Base-by-base conservation (phyloP, 768 basidiomycete genomes). In the Phallus indusiatus region DNA sequence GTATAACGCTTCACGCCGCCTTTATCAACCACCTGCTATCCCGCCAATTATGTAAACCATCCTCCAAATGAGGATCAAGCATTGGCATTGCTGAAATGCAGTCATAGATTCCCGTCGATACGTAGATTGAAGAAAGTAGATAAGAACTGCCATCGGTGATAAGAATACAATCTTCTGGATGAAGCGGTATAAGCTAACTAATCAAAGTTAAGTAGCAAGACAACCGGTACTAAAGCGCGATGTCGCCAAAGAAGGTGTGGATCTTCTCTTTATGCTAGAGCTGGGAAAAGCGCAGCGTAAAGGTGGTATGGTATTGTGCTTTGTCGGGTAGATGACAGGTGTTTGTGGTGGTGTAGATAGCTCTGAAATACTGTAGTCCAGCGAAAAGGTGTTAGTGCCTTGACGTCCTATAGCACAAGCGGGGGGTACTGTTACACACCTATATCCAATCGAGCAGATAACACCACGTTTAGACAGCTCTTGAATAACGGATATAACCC, bases 1-100 rank as follows among this genome's bases (percentile, higher is more conserved):
- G 94, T 73, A 68, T 84, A 89, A 37, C 94, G 79, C 67, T 79
- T 84, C 62, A 85, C 80, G 9, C 91, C 92, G 61, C 86, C 81
- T 69, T 94, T 93, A 88, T 78, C 66, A 94, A 83, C 5, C 81
- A 79, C 64, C 84, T 81, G 8, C 86, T 88, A 62, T 90, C 88
- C 16, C 93, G 84, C 90, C 93, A 95, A 65, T 87, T 83, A 67
- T 95, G 87, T 14, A 87, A 73, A 8, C 93, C 93, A 66, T 95
- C 91, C 49, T 80, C 76, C 18, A 94, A 79, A 65, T 86, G 77
- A 9, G 91, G 93, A 70, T 95, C 92, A 42, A 95, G 76, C 59
- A 91, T 84, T 66, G 85, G 86, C 83, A 90, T 86, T 8, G 90
- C 90, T 91, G 68, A 20, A 12, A 20, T 14, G 22, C 18, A 28